Percentiles rank a stretch among this genome's conserved stretches.
phyloP scores from a whole-genome alignment of 768 basidiomycete species.

The Termitomyces heimii region DNA sequence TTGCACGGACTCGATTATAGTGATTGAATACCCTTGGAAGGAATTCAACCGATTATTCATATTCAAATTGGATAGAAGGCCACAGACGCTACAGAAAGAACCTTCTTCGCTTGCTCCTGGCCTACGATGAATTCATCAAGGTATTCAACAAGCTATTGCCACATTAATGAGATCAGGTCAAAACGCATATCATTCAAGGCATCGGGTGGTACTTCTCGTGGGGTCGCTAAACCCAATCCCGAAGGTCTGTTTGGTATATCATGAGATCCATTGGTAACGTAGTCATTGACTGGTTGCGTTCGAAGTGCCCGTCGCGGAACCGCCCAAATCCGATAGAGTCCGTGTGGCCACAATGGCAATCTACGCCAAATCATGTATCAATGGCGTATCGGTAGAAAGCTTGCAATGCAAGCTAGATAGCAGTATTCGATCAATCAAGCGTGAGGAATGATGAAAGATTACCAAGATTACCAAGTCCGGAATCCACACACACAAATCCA shows the following conservation, averaged over 20 bases:
- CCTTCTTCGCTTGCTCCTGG: conserved; percentile 90
- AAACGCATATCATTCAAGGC: background rate
- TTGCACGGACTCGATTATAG: conserved; percentile 82
- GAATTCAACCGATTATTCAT: background rate
- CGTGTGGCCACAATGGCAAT: conserved; percentile 12
- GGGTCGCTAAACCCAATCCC: conserved; percentile 52
- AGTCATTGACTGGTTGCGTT: conserved; percentile 53
- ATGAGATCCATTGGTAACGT: conserved; percentile 22
- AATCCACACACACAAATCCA: conserved; percentile 7
- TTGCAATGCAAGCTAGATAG: background rate
- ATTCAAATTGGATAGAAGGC: background rate
- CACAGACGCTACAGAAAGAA: conserved; percentile 88
- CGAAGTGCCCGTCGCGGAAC: conserved; percentile 34
- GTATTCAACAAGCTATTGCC: conserved; percentile 69
- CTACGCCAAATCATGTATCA: conserved; percentile 13
- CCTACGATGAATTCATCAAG: conserved; percentile 88
- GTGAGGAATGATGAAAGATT: background rate
- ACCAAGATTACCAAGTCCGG: background rate
- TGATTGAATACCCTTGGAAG: conserved; percentile 82
- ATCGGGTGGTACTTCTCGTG: conserved; percentile 33
- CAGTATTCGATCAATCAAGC: background rate
- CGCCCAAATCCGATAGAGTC: conserved; percentile 20
- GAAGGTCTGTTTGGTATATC: conserved; percentile 32
- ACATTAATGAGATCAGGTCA: background rate
- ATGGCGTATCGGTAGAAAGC: background rate